phyloP scores from a whole-genome alignment of 2,329 filamentous ascomycete species.

The Nemania sp. region DNA sequence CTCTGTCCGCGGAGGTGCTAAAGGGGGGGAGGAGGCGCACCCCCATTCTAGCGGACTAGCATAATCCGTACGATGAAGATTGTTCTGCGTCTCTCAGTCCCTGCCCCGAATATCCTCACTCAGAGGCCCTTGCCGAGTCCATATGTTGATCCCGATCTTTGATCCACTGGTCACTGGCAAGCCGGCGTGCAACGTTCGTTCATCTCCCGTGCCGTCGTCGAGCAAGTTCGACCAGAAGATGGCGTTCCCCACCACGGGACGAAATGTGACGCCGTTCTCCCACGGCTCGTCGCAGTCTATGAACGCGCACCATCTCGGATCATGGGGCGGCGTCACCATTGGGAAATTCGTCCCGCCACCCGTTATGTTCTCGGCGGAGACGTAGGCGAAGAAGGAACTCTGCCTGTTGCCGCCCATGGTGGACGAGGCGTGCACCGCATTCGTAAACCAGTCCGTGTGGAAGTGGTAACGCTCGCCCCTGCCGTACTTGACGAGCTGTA shows the following conservation, averaged over 20 bases:
- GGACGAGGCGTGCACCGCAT: constrained; percentile 44
- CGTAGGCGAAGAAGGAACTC: constrained; percentile 55
- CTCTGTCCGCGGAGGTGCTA: background rate
- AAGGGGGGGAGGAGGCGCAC: background rate
- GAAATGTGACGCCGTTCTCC: constrained; percentile 53
- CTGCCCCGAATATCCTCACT: constrained; percentile 42
- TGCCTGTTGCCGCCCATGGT: constrained; percentile 50
- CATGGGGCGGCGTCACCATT: constrained; percentile 44
- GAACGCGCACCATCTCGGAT: constrained; percentile 49
- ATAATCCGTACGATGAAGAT: background rate
- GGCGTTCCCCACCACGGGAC: constrained; percentile 52
- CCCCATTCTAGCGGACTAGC: background rate
- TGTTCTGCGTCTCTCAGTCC: constrained; percentile 19
- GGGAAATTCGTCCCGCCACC: constrained; percentile 57
- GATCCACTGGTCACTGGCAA: constrained; percentile 50
- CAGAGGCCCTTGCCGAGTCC: constrained; percentile 51
- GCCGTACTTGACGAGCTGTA: constrained; percentile 55
- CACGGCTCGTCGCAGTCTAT: constrained; percentile 55
- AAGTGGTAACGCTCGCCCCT: constrained; percentile 52
- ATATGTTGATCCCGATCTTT: constrained; percentile 59
- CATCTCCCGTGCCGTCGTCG: constrained; percentile 47
- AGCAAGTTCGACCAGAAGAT: constrained; percentile 55
- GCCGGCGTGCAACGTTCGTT: constrained; percentile 52
- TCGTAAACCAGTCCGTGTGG: constrained; percentile 57
- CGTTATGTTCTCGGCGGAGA: constrained; percentile 47